A percentile compares a stretch with the other conserved stretches of the same genome.
Conservation (phyloP, 2,329 filamentous ascomycete genomes). For the Phyllosticta capitalensis region DNA sequence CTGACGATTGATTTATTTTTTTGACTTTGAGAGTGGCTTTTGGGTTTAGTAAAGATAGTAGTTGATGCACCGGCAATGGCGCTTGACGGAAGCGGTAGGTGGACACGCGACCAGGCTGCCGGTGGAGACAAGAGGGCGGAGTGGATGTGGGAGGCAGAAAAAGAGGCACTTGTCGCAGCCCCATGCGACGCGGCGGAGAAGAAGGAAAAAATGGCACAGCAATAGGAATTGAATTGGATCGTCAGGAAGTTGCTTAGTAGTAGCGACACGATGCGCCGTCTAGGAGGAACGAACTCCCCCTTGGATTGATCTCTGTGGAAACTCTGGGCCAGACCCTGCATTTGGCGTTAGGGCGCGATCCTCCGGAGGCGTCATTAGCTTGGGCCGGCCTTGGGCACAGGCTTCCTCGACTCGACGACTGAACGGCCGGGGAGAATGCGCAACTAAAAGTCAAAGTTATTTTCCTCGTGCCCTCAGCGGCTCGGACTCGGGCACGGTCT, state of each 20-base stretch:
- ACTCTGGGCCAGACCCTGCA: not conserved
- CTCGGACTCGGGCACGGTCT: not conserved
- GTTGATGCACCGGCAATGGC: not conserved
- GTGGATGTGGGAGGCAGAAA: too few relatives aligned
- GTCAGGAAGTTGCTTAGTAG: too few relatives aligned
- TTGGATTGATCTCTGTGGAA: not conserved
- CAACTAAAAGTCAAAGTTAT: not conserved
- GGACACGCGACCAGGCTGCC: constrained; percentile 2
- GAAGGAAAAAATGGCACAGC: too few relatives aligned
- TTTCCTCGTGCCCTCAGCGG: too few relatives aligned
- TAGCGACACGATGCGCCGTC: too few relatives aligned
- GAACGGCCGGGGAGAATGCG: not conserved
- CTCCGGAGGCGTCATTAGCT: not conserved
- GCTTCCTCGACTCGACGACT: too few relatives aligned
- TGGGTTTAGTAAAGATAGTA: not conserved
- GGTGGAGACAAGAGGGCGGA: too few relatives aligned
- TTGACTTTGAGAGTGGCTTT: too few relatives aligned
- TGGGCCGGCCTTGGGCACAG: not conserved
- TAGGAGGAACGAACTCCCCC: too few relatives aligned
- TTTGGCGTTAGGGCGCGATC: not conserved
- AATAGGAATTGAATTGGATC: too few relatives aligned
- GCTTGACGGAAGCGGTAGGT: constrained; percentile 2
- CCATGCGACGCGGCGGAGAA: not conserved
- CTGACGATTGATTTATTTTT: too few relatives aligned
- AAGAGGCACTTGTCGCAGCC: not conserved